Conservation (phyloP, 2,329 filamentous ascomycete genomes). For the Xylaria sp. region DNA sequence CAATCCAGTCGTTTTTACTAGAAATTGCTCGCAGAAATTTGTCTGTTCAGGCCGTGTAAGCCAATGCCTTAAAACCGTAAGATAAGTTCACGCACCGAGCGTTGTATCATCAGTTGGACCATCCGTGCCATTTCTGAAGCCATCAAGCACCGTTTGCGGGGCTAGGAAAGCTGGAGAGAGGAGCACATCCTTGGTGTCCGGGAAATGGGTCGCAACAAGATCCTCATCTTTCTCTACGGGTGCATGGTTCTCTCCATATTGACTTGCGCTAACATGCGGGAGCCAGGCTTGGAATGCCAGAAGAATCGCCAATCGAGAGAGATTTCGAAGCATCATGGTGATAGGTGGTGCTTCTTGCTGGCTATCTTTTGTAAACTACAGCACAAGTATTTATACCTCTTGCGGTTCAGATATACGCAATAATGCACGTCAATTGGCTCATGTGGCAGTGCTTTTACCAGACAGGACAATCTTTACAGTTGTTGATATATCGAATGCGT, state of each 20-base stretch:
- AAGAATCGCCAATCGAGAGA: conserved; percentile 19
- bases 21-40: conserved; percentile 45
- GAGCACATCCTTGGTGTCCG: conserved; percentile 46
- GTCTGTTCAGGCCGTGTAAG: conserved; percentile 37
- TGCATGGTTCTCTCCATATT: conserved; percentile 44
- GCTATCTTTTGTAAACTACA: background rate
- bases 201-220: conserved; percentile 47
- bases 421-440: background rate
- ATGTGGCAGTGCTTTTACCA: conserved; percentile 18
- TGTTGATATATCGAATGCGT: no score
- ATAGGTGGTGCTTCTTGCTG: conserved; percentile 1
- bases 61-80: background rate
- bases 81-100: conserved; percentile 41
- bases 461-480: background rate
- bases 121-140: conserved; percentile 46
- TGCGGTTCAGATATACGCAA: conserved; percentile 6
- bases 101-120: conserved; percentile 48
- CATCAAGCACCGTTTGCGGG: conserved; percentile 40
- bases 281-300: conserved; percentile 8
- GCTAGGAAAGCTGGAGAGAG: conserved; percentile 46
- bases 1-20: conserved; percentile 45
- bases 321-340: conserved; percentile 22
- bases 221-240: conserved; percentile 45
- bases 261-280: conserved; percentile 33
- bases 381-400: background rate